phyloP scores from a whole-genome alignment of 495 filamentous ascomycete species.

The Polyplosphaeria fusca region DNA sequence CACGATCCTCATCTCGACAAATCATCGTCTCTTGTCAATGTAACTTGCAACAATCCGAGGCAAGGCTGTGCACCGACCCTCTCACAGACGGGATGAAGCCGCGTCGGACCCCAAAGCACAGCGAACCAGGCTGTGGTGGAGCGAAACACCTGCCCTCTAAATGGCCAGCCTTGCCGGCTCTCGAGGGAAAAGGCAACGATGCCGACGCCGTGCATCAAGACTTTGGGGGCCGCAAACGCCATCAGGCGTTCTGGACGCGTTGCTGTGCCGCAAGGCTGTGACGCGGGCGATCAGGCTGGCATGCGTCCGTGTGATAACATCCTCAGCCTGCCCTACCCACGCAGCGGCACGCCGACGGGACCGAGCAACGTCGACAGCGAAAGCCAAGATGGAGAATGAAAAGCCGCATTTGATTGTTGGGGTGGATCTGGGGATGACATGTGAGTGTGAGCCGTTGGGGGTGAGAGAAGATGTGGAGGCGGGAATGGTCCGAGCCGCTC shows the following conservation, averaged over 20 bases:
- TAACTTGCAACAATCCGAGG: too few species aligned
- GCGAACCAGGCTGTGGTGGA: too few species aligned
- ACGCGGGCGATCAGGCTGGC: not conserved
- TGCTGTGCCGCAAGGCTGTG: conserved; percentile 32
- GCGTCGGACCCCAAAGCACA: not conserved
- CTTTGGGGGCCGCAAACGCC: conserved; percentile 5
- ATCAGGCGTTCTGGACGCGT: not conserved
- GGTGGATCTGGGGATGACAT: conserved; percentile 63
- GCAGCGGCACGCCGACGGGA: not conserved
- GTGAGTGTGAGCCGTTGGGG: conserved; percentile 36
- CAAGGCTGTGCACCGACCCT: too few species aligned
- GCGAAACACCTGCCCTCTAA: not conserved
- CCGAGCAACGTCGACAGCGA: conserved; percentile 1
- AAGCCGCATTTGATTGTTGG: conserved; percentile 57
- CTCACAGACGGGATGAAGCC: not conserved
- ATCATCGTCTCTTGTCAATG: too few species aligned
- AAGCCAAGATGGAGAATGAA: conserved; percentile 15
- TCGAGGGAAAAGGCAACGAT: not conserved
- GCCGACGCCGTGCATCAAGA: too few species aligned
- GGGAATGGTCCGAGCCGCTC: conserved; percentile 6
- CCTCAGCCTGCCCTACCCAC: conserved; percentile 13
- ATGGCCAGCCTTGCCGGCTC: not conserved
- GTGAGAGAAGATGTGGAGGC: not conserved
- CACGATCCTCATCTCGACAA: too few species aligned
- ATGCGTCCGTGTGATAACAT: conserved; percentile 8